These are phyloP conservation scores for Aspergillus neotritici DNA, from an alignment of 2,329 filamentous ascomycete genomes.

Conservation along the genomic window DNA sequence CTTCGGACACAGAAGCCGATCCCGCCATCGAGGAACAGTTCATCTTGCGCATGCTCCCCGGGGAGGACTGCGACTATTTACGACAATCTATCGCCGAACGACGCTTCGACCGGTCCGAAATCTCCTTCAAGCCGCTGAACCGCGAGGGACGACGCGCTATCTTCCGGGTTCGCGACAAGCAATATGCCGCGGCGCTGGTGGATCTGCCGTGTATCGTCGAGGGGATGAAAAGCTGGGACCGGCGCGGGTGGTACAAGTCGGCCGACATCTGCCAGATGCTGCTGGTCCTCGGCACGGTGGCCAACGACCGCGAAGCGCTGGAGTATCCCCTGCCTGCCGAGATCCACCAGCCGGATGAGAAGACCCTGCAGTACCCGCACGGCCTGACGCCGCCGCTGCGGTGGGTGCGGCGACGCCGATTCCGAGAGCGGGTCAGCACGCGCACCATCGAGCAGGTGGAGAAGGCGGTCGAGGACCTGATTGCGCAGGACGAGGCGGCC, in stretches of 20 bases:
- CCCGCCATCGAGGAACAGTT: slow-evolving; percentile 87
- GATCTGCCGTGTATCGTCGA: slow-evolving; percentile 84
- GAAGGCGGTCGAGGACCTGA: slow-evolving; percentile 66
- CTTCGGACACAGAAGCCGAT: slow-evolving; percentile 81
- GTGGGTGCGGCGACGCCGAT: slow-evolving; percentile 73
- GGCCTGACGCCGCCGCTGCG: slow-evolving; percentile 85
- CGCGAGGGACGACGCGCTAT: slow-evolving; percentile 66
- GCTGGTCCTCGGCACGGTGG: slow-evolving; percentile 65
- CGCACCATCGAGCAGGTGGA: slow-evolving; percentile 83
- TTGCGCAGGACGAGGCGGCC: slow-evolving; percentile 62
- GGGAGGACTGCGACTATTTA: slow-evolving; percentile 79
- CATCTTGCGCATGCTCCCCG: slow-evolving; percentile 79
- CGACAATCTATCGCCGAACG: slow-evolving; percentile 68
- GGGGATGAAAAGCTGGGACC: slow-evolving; percentile 90
- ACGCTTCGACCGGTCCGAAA: slow-evolving; percentile 72
- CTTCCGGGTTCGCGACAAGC: slow-evolving; percentile 61
- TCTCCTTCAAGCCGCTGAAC: slow-evolving; percentile 70
- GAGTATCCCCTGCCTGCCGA: slow-evolving; percentile 65
- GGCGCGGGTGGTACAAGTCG: slow-evolving; percentile 80
- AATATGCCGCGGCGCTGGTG: slow-evolving; percentile 72
- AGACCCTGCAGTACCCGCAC: slow-evolving; percentile 70
- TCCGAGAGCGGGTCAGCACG: slow-evolving; percentile 74
- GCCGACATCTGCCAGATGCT: slow-evolving; percentile 88
- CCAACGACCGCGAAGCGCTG: slow-evolving; percentile 60
- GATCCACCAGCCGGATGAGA: slow-evolving; percentile 53